Conservation (phyloP, 2,329 filamentous ascomycete species). For the Aspergillus melleus region DNA sequence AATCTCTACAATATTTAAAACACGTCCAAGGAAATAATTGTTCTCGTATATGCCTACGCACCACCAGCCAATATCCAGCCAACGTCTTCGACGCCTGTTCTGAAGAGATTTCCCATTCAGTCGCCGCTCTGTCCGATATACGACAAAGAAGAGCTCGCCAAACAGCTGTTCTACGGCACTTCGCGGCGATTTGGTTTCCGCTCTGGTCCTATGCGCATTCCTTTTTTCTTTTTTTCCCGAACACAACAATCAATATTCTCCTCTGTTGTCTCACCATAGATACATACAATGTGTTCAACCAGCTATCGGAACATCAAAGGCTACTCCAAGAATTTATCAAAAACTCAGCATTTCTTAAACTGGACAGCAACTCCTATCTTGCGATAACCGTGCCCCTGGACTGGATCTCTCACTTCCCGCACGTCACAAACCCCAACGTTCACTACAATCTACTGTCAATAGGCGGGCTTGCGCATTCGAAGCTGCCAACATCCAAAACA, state of each 20-base stretch:
- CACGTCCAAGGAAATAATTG: background rate
- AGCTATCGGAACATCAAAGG: background rate
- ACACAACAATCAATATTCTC: background rate
- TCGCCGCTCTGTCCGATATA: background rate
- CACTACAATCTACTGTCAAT: conserved; percentile 4
- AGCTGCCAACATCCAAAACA: background rate
- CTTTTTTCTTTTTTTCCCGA: too few species aligned
- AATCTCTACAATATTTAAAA: conserved; percentile 4
- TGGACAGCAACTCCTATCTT: background rate
- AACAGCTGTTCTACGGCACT: background rate
- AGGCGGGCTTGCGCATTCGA: background rate
- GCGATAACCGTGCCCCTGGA: background rate
- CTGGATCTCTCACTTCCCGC: background rate
- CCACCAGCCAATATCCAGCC: background rate
- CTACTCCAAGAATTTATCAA: background rate
- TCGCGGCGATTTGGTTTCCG: background rate
- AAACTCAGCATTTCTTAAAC: background rate
- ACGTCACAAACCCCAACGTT: background rate
- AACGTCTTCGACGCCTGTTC: background rate
- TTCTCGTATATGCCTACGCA: conserved; percentile 1
- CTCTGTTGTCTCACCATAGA: background rate
- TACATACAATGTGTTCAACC: background rate
- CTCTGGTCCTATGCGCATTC: background rate
- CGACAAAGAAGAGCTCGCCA: background rate
- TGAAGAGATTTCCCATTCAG: background rate